Evolutionary conservation across 2,329 filamentous ascomycete species (phyloP), one percentile per base, ranked within the genome.

Genomic region (Xylaria sp.): DNA sequence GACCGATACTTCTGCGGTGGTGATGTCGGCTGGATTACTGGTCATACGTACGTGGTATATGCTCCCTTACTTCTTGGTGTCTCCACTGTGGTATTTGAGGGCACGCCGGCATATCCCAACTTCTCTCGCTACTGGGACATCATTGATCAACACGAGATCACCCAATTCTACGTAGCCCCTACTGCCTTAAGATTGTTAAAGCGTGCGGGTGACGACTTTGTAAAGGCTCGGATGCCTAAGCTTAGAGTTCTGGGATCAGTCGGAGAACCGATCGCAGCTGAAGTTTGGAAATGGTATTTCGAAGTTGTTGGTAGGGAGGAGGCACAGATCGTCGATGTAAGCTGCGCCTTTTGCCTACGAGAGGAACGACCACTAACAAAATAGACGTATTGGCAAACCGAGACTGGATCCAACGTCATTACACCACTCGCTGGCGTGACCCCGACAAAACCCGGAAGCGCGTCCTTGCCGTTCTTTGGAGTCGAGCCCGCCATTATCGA

Each of bases 251-350:
- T 99, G 23, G 96, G 95, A 68, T 97, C 95, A 20, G 96, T 99
- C 67, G 96, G 96, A 74, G 96, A 99, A 84, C 96, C 96, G 46
- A 99, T 99, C 77, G 95, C 96, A 20, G 93, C 95, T 26, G 96
- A 99, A 81, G 92, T 99, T 68, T 99, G 96, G 96, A 98, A 98
- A 84, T 99, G 96, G 96, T 99, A 98, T 84, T 95, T 94, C 80
- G 94, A 98, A 81, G 88, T 92, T 74, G 94, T 99, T 62, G 96
- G 96, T 78, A 97, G 94, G 86, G 91, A 95, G 81, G 91, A 97
- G 81, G 92, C 93, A 58, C 96, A 99, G 78, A 87, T 99, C 80
- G 91, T 97, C 64, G 96, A 99, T 80, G 94, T 97, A 85, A 88
- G 93, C 88, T 49, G 23, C 23, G 54, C 48, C n/a, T 20, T 44